A percentile compares a stretch with the other conserved stretches of the same genome.
These are phyloP conservation scores for slime mould (Dictyostelium discoideum) DNA, from an alignment of 78 protist genomes.

Conservation along the genomic window DNA sequence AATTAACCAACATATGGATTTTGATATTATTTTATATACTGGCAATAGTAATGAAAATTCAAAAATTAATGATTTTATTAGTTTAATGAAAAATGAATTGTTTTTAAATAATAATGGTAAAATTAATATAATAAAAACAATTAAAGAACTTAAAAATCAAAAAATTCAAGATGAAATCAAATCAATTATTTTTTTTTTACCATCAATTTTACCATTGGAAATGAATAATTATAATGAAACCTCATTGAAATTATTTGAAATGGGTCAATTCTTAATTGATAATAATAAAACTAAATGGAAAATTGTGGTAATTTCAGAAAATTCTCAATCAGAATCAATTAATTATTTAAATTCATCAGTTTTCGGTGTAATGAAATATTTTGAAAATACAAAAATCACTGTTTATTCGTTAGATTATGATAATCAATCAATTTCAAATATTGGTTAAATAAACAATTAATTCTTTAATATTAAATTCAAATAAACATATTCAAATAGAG, in stretches of 20 bases:
- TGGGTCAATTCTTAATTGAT: neutral
- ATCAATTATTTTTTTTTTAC: neutral
- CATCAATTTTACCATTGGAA: neutral
- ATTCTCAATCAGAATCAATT: neutral
- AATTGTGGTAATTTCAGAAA: neutral
- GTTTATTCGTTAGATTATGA: neutral
- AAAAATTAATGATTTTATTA: neutral
- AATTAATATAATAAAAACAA: neutral
- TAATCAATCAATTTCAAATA: neutral
- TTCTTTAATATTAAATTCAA: neutral
- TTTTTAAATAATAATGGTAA: neutral
- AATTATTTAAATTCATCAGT: neutral
- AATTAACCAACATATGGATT: neutral
- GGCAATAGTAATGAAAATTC: neutral
- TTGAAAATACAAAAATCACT: neutral
- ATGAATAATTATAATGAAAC: neutral
- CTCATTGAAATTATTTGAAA: neutral
- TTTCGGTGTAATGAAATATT: constrained; percentile 7
- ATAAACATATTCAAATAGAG: neutral
- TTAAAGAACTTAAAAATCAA: neutral
- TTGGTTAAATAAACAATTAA: neutral
- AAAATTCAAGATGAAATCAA: neutral
- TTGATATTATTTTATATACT: neutral
- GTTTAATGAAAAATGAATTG: neutral
- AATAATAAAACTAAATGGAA: neutral